Base-by-base conservation (phyloP, 768 basidiomycete genomes). In the Hygrocybe coccinea region DNA sequence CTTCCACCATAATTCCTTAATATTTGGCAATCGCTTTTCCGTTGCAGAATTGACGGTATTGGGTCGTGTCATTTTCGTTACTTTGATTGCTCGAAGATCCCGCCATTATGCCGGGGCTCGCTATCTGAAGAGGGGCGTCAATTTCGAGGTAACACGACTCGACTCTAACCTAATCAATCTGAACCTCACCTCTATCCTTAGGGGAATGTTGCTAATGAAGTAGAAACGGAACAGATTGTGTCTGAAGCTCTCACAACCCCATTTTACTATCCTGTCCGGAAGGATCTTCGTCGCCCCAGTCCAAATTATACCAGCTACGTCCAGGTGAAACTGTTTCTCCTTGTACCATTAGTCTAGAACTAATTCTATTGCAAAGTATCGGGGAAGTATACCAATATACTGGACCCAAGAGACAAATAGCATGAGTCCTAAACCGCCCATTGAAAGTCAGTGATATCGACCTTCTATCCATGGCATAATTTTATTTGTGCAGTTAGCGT, bases 121-220 rank as follows among this genome's bases (percentile, higher is more conserved):
- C 22, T 99, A 94, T 71, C 72, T 97, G 22, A 97, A 93, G 50
- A 82, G 97, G 54, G 97, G 97, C 2, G 91, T 93, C 21, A 97
- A 97, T 62, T 89, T 93, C 59, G 84, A 95, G 77, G 94, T 92
- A 46, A 17, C 38, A 35, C 21, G 29, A 35, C 9, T 3, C 15
- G 15, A 25, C 37, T 17, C 7, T 19, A 11, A 34, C 47, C 9
- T 55, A 36, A 14, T 22, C 38, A 19, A 21, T 25, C 29, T 21
- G 10, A 8, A 29, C 8, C 29, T 29, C 4, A 29, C 8, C 4
- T 29, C 35, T 17, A 19, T 17, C 15, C 1, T 39, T 37, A 97
- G 93, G 97, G 97, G 2, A 92, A 95, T 66, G 95, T 98, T 9
- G 95, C 95, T 2, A 99, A 99, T 65, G 97, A 98, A 69, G 97